Base-by-base conservation (phyloP, 805 yeast species). In the Cyberlindnera xylosilytica region DNA sequence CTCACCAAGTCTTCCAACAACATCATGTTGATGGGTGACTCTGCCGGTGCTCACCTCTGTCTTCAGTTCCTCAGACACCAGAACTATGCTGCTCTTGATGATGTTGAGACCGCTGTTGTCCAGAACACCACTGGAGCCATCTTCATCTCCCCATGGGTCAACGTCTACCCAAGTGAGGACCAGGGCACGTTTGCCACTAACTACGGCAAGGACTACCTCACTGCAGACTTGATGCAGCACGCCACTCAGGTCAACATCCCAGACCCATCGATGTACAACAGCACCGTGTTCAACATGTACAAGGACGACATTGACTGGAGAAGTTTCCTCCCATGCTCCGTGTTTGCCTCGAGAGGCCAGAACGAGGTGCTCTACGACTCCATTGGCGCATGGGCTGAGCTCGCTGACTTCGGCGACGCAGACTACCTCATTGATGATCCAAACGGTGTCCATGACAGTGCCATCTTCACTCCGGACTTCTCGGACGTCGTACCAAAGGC, bases 11-110 rank as follows among this genome's bases (percentile, higher is more conserved):
- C 49, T 2, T 42, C 43, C 5, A 39, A 50, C 38, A 43, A 54
- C 34, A 46, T 60, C 32, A 44, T 57, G 10, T 36, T 57, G 3
- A 40, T 50, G 20, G 67, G 67, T 15, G 67, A 63, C 38, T 61
- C 65, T 9, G 60, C 60, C 11, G 66, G 67, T 19, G 66, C 58
- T 1, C 57, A 58, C 35, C 42, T 63, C 23, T 42, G 50, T 2
- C 38, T 59, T 12, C 51, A 51, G 5, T 38, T 59, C 20, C 23
- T 45, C 9, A 44, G 50, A 36, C 51, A 49, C 20, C 40, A 34
- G 18, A 34, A 39, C 33, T 38, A 34, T 26, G 32, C 26, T 19
- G 38, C 45, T 24, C 15, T 20, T 11, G 27, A 20, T 4, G 44
- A 34, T 34, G 42, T 42, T 5, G 17, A 23, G 4, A 19, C 31